Evolutionary conservation across 768 basidiomycete species (phyloP), one percentile per base, ranked within the genome.

Genomic region (Favolaschia claudopus): DNA sequence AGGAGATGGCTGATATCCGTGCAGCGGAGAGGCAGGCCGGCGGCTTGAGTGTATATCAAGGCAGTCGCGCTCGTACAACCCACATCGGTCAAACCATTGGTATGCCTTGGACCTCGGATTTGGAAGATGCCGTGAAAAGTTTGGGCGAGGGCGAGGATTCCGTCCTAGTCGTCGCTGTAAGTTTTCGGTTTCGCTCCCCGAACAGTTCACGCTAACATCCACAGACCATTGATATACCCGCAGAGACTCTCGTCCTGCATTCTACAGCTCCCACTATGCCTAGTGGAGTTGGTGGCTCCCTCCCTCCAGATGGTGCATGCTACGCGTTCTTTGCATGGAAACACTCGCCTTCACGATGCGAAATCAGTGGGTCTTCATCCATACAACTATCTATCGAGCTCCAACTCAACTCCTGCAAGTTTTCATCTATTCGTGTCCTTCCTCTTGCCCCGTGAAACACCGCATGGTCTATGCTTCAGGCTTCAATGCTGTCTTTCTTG

Each of bases 341-440:
- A 39, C 82, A 84, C 58, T 65, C 72, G 24, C 69, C 78, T n/a
- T 69, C 77, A 2, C 77, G 76, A 28, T 83, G 87, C 27, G 83
- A 90, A 54, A 82, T 92, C 55, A 76, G 92, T 93, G 53, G 62
- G 84, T 68, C 2, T 5, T 13, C 25, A 13, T 38, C n/a, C n/a
- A n/a, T 17, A 12, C n/a, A 13, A 25, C 19, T 27, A 1, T 32
- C 20, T 44, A 19, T 12, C 51, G 20, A 29, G 17, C 1, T 36
- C 31, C 56, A 9, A 27, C 32, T 9, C 37, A 39, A 36, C 55
- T 43, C 61, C 24, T 9, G 24, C 28, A 7, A 94, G 91, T 92
- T 46, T 95, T 95, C 74, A 91, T 97, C 55, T 99, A 98, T 74
- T 91, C 91, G 19, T 99, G 96, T 71, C 96, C 96, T 0, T 82